These are phyloP conservation scores for Hygrocybe coccinea DNA, from an alignment of 768 basidiomycete genomes.

Conservation along the genomic window DNA sequence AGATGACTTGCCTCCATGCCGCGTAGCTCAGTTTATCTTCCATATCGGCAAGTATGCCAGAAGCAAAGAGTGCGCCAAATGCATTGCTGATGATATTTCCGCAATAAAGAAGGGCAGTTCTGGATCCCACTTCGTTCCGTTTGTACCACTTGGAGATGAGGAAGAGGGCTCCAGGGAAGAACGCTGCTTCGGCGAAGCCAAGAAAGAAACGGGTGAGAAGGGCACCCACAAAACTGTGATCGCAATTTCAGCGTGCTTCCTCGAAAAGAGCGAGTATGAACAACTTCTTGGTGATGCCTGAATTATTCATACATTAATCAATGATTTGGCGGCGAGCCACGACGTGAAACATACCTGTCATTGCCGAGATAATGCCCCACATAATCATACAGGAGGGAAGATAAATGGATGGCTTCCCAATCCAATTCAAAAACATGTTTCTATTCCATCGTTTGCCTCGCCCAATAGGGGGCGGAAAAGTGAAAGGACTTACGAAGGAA, in stretches of 20 bases:
- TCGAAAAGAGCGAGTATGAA: not conserved
- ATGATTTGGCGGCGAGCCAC: not conserved
- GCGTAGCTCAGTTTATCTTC: conserved; percentile 61
- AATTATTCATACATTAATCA: not conserved
- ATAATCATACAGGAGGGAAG: conserved; percentile 58
- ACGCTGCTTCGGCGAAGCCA: conserved; percentile 69
- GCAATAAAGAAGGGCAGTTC: conserved; percentile 64
- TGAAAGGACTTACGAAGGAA: conserved; percentile 56
- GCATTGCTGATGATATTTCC: conserved; percentile 78
- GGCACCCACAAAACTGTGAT: conserved; percentile 53
- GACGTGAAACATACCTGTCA: conserved; percentile 37
- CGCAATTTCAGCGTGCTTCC: not conserved
- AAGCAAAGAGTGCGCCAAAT: conserved; percentile 74
- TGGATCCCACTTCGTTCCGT: conserved; percentile 60
- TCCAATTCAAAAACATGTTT: conserved; percentile 63
- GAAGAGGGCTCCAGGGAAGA: conserved; percentile 54
- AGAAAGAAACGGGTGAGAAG: conserved; percentile 70
- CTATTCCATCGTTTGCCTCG: conserved; percentile 28
- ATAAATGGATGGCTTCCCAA: conserved; percentile 61
- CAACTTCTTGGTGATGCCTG: conserved; percentile 42
- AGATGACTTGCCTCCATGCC: conserved; percentile 59
- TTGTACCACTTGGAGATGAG: conserved; percentile 71
- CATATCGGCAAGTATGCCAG: conserved; percentile 69
- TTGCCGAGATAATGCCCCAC: conserved; percentile 56
- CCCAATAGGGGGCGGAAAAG: not conserved